Evolutionary conservation across 768 basidiomycete genomes (phyloP).

Genomic region (Leucocoprinus leucothites): DNA sequence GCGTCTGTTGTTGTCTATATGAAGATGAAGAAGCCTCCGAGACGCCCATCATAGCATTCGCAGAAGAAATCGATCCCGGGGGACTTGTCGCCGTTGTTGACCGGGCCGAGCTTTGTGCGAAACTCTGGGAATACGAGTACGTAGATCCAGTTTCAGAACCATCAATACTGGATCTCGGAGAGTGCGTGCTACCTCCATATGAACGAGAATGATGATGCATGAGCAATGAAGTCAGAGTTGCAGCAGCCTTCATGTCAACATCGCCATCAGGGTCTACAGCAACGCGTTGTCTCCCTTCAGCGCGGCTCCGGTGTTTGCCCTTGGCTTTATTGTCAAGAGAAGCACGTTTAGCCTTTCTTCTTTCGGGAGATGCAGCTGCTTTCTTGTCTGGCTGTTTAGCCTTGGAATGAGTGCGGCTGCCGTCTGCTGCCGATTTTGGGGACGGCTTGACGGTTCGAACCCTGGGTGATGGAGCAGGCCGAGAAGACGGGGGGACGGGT

Average conservation of each 20-base stretch:
- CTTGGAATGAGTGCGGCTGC: conserved; percentile 45
- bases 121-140: conserved; percentile 57
- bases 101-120: conserved; percentile 64
- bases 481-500: conserved; percentile 53
- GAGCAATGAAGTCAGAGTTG: conserved; percentile 70
- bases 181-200: conserved; percentile 54
- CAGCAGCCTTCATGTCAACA: conserved; percentile 81
- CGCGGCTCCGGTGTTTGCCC: conserved; percentile 34
- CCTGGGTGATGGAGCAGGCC: conserved; percentile 43
- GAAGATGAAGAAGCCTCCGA: too few species aligned
- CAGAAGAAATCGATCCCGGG: conserved; percentile 35
- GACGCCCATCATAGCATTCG: conserved; percentile 29
- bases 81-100: conserved; percentile 40
- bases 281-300: too few species aligned
- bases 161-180: conserved; percentile 70
- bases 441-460: conserved; percentile 35
- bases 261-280: conserved; percentile 52
- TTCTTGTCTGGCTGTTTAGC: conserved; percentile 33
- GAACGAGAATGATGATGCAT: conserved; percentile 60
- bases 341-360: conserved; percentile 38
- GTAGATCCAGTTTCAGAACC: conserved; percentile 64
- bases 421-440: conserved; percentile 36
- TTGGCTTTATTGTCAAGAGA: conserved; percentile 49
- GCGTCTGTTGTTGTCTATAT: conserved; percentile 36
- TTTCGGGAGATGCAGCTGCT: conserved; percentile 33